phyloP scores from a whole-genome alignment of 2,329 filamentous ascomycete species.

The Magnaporthiopsis rhizophila region DNA sequence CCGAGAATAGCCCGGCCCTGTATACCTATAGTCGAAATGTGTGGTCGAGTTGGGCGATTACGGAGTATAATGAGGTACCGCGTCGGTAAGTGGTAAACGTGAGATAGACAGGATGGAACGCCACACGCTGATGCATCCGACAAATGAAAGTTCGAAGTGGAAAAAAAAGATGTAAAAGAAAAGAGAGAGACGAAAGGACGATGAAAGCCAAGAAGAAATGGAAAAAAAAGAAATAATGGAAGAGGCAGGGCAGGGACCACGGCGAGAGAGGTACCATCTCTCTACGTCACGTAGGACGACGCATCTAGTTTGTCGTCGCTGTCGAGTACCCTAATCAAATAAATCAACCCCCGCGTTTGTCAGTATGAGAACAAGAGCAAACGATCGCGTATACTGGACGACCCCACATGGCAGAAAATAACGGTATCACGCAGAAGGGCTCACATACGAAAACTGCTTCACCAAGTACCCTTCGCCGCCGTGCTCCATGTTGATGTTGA shows the following conservation, averaged over 20 bases:
- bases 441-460: conserved; percentile 83
- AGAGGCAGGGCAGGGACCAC: not conserved
- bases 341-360: conserved; percentile 3
- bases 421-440: not conserved
- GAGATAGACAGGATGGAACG: not conserved
- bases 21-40: not conserved
- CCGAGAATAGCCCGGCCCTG: too few species aligned
- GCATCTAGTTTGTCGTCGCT: conserved; percentile 45
- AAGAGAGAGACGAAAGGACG: not conserved
- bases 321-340: conserved; percentile 38
- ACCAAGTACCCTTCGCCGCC: conserved; percentile 88
- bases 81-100: not conserved
- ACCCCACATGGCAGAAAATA: not conserved
- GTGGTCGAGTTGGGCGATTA: not conserved
- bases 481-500: conserved; percentile 88
- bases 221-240: not conserved
- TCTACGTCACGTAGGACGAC: conserved; percentile 32
- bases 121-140: conserved; percentile 1
- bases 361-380: not conserved
- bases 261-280: not conserved
- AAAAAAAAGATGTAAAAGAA: not conserved
- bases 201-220: not conserved
- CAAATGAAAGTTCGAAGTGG: not conserved
- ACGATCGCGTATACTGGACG: not conserved
- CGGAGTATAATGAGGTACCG: not conserved